Evolutionary conservation across 805 yeast genomes (phyloP).

Genomic region (Wickerhamiella kazuoi): DNA sequence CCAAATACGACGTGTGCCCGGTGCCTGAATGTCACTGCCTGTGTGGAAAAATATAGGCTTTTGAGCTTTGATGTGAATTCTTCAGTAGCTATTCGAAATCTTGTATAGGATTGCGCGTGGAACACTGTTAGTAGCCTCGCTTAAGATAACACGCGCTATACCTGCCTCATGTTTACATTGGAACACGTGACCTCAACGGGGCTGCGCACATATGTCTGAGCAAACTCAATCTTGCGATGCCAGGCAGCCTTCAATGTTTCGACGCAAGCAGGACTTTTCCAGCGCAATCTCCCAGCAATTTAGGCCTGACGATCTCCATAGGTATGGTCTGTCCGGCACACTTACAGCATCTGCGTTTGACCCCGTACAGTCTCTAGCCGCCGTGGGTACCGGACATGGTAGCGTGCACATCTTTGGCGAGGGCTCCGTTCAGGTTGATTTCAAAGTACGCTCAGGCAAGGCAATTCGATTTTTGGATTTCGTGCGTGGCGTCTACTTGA

Average conservation of each 20-base stretch:
- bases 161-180: no score
- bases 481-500: slow-evolving; percentile 65
- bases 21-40: slow-evolving; percentile 83
- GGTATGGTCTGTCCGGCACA: slow-evolving; percentile 47
- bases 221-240: no score
- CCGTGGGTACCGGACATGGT: slow-evolving; percentile 55
- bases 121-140: no score
- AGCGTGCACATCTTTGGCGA: slow-evolving; percentile 71
- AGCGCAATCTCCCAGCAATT: slow-evolving; percentile 15
- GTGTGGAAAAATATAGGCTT: slow-evolving; percentile 25
- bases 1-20: slow-evolving; percentile 73
- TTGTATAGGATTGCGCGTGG: no score
- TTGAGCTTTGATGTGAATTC: no score
- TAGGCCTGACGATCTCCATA: slow-evolving; percentile 18
- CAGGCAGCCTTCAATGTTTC: neutral
- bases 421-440: slow-evolving; percentile 53
- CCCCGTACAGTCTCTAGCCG: slow-evolving; percentile 74
- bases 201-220: no score
- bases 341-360: slow-evolving; percentile 60
- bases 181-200: no score
- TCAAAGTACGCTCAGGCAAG: slow-evolving; percentile 33
- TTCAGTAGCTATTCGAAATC: no score
- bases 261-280: slow-evolving; percentile 11
- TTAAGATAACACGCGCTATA: no score
- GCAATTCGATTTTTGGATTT: slow-evolving; percentile 39